Evolutionary conservation across 1,139 yeast genomes (phyloP), one percentile per base, ranked within the genome.

Genomic region (Magnusiomyces paraingens): DNA sequence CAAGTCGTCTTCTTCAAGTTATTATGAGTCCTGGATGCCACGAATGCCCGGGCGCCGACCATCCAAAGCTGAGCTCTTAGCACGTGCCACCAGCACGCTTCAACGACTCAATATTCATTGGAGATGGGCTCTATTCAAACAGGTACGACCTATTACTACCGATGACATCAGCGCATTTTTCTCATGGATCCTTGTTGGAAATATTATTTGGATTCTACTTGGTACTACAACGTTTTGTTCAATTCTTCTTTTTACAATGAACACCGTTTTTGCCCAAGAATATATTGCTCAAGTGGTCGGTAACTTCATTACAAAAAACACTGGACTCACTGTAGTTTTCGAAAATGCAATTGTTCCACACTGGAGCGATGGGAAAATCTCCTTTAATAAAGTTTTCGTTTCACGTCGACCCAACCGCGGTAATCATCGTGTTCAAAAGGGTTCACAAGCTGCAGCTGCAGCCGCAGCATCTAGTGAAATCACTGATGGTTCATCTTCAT

Each of bases 301-400:
- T 10, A 87, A 86, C 63, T 73, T 87, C 54, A 79, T 93, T 56
- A 91, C 99, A 14, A 80, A 80, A 60, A 93, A 90, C 63, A 83
- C 95, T 1, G 88, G 90, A n/a, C 71, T 91, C 61, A 83, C 86
- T 0, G 96, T 93, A 12, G 83, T 89, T 0, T 93, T 93, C 66
- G 99, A 93, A 66, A 85, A 82, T 65, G 99, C 99, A 1, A 87
- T 91, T 56, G 95, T 90, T 2, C 98, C 98, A 0, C 90, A 90
- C 52, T 91, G 97, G 97, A 79, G 84, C 49, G 90, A 86, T 61
- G 95, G 97, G 1, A 84, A 82, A 60, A 88, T 93, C 54, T 80
- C 85, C 45, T 86, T 93, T 68, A 80, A 83, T 57, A 88, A 90
- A 62, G 95, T 95, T 53, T 85, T 85, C 67, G 93, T 91, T 1